Conservation (phyloP, 108 stramenopile species). For the Cyclotella atomus region DNA sequence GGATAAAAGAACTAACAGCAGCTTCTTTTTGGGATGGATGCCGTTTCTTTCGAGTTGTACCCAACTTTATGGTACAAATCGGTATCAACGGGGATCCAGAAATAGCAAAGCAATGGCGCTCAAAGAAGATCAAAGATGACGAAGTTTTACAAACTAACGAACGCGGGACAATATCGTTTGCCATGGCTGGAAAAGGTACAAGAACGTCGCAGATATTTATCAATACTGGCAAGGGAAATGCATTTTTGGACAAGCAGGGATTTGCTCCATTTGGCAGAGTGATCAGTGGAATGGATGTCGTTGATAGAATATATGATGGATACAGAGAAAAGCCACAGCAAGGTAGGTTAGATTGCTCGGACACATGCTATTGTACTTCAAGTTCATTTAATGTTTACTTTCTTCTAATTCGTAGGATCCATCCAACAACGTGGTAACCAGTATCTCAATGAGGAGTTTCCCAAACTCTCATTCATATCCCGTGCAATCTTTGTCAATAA, state of each 20-base stretch:
- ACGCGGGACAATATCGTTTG: slow-evolving; percentile 55
- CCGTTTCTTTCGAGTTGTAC: slow-evolving; percentile 56
- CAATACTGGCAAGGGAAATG: slow-evolving; percentile 51
- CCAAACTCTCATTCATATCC: slow-evolving; percentile 49
- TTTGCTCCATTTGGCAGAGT: slow-evolving; percentile 55
- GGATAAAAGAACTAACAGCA: slow-evolving; percentile 16
- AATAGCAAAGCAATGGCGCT: slow-evolving; percentile 26
- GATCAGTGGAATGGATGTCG: slow-evolving; percentile 40
- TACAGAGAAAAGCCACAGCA: slow-evolving; percentile 48
- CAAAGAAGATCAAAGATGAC: slow-evolving; percentile 41
- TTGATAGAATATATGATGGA: slow-evolving; percentile 43
- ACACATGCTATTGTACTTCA: too few species aligned
- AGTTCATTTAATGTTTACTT: not conserved
- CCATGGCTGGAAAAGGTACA: slow-evolving; percentile 53
- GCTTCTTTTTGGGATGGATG: slow-evolving; percentile 37
- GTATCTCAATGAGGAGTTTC: slow-evolving; percentile 48
- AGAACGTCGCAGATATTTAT: slow-evolving; percentile 73
- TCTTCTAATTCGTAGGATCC: slow-evolving; percentile 2
- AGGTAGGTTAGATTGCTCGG: too few species aligned
- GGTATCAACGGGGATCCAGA: slow-evolving; percentile 54
- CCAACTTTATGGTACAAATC: slow-evolving; percentile 60
- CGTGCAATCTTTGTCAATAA: slow-evolving; percentile 21
- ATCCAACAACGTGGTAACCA: slow-evolving; percentile 45
- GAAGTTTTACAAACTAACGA: slow-evolving; percentile 44
- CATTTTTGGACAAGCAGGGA: slow-evolving; percentile 37